Evolutionary conservation across 192 early-diverging fungal species (phyloP), one percentile per base, ranked within the genome.

Genomic region (Obelidium mucronatum): DNA sequence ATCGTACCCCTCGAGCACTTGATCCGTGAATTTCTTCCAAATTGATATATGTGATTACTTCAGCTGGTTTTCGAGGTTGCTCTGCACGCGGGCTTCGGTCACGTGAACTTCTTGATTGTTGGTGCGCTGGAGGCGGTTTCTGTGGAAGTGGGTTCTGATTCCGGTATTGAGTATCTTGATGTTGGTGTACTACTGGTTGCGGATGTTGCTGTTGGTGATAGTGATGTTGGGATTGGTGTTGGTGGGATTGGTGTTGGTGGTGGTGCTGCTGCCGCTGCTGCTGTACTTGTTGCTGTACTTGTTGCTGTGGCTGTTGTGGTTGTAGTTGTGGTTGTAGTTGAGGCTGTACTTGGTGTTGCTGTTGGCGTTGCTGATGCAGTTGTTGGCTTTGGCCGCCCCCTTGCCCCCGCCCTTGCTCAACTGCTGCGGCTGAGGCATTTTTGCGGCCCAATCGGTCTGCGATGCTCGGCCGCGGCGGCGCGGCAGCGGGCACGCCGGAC

Each of bases 391-490:
- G 3, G 37, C 8, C 31, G n/a, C n/a, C n/a, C n/a, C n/a, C n/a
- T n/a, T n/a, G n/a, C n/a, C n/a, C n/a, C n/a, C n/a, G n/a, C n/a
- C n/a, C n/a, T n/a, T n/a, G n/a, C n/a, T n/a, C 58, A 2, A 30
- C n/a, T 1, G 17, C 19, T 1, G 58, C 31, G 62, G 31, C 6
- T 11, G 39, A 34, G 62, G 35, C 34, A 13, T 6, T 59, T 59
- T 59, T 59, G 62, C 58, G 58, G 26, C 62, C 62, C 31, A 65
- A 36, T 22, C 62, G 30, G 8, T 33, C 34, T 6, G 62, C 62
- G 19, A 65, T 65, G 34, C 37, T 65, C 2, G 34, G 30, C 34
- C 62, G 62, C 2, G 34, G 34, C 37, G 34, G 62, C 4, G 22
- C 33, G 0, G 58, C 19, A 2, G 58, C 26, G 19, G 58, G 19